Percentiles rank a stretch among this genome's conserved stretches.
These are phyloP conservation scores for Lepiota brunneoincarnata DNA, from an alignment of 768 basidiomycete genomes.

Conservation along the genomic window DNA sequence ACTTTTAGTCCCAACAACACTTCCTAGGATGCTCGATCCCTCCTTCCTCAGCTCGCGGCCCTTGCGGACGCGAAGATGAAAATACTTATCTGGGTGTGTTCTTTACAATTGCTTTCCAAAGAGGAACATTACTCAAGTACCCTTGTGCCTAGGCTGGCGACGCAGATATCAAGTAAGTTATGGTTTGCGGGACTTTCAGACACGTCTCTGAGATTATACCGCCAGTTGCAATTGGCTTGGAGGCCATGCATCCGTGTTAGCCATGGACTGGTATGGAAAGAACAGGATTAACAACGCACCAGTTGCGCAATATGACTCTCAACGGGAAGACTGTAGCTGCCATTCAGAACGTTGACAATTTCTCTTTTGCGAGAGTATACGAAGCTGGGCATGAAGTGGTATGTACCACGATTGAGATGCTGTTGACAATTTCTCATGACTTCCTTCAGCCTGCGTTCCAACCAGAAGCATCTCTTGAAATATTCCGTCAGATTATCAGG, in stretches of 20 bases:
- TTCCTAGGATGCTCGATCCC: conserved; percentile 49
- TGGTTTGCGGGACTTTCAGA: not conserved
- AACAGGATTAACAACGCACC: conserved; percentile 31
- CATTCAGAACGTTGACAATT: conserved; percentile 63
- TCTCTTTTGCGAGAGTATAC: conserved; percentile 67
- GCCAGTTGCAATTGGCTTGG: conserved; percentile 48
- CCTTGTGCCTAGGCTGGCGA: conserved; percentile 39
- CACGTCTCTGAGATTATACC: not conserved
- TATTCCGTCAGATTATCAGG: conserved; percentile 54
- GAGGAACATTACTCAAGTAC: not conserved
- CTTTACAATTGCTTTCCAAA: not conserved
- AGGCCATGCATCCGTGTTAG: conserved; percentile 37
- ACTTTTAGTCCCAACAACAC: not conserved
- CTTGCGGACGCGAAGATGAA: conserved; percentile 43
- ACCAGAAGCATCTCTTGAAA: conserved; percentile 53
- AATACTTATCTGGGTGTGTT: conserved; percentile 44
- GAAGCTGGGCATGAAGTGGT: conserved; percentile 64
- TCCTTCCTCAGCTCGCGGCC: conserved; percentile 46
- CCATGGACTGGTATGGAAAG: conserved; percentile 48
- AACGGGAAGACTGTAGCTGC: conserved; percentile 50
- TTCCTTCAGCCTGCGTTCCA: conserved; percentile 55
- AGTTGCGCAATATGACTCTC: conserved; percentile 57
- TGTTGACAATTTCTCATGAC: not conserved
- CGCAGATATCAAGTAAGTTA: conserved; percentile 46
- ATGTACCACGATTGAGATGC: conserved; percentile 21